These are phyloP conservation scores for Aspergillus novoparasiticus DNA, from an alignment of 2,329 filamentous ascomycete species.

Conservation along the genomic window DNA sequence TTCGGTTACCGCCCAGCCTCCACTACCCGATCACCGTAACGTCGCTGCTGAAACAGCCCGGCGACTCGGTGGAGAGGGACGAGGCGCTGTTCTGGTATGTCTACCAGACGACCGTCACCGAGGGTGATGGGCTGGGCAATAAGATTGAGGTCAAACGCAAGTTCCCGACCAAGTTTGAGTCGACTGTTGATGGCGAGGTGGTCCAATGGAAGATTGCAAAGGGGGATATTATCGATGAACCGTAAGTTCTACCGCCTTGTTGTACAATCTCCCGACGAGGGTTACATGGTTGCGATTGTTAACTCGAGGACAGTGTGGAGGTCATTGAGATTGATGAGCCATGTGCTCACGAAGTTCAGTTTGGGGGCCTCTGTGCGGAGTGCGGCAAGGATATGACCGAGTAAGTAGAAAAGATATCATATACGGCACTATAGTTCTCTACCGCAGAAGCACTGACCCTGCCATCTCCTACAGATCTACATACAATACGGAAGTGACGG, in stretches of 20 bases:
- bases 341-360: constrained; percentile 89
- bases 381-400: constrained; percentile 97
- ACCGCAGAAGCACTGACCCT: not conserved
- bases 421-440: constrained; percentile 5
- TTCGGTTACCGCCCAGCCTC: constrained; percentile 59
- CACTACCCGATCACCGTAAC: constrained; percentile 94
- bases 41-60: constrained; percentile 74
- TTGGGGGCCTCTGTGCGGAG: constrained; percentile 83
- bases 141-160: constrained; percentile 68
- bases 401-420: constrained; percentile 41
- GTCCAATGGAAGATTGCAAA: constrained; percentile 70
- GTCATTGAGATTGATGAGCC: constrained; percentile 83
- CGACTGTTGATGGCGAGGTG: constrained; percentile 78
- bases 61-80: constrained; percentile 74
- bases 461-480: constrained; percentile 53
- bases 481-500: constrained; percentile 77
- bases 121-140: constrained; percentile 72
- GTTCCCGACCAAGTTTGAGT: constrained; percentile 79
- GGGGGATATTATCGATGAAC: constrained; percentile 46
- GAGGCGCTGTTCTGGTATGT: constrained; percentile 84
- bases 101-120: constrained; percentile 73
- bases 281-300: not conserved
- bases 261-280: not conserved
- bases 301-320: constrained; percentile 47
- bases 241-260: constrained; percentile 36